Conservation (phyloP, 129 eudicot genomes). For the Artemisia annua region DNA sequence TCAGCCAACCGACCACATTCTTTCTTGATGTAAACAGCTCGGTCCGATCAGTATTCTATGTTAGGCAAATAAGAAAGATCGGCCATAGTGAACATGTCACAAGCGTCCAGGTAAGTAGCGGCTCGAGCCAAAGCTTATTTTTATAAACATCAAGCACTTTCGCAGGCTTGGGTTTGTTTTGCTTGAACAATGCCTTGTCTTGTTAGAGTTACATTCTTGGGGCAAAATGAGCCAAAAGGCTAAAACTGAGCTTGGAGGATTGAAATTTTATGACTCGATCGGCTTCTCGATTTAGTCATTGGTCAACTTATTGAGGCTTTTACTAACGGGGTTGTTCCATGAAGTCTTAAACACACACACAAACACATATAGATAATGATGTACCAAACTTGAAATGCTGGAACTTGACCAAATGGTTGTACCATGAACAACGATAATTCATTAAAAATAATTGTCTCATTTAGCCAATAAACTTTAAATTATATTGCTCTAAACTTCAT, state of each 20-base stretch:
- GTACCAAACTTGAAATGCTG: conserved; percentile 83
- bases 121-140: conserved; percentile 55
- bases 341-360: conserved; percentile 25
- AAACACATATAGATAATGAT: neutral
- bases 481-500: too few species aligned
- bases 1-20: neutral
- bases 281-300: conserved; percentile 63
- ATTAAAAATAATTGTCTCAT: neutral
- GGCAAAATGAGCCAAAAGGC: conserved; percentile 66
- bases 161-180: conserved; percentile 57
- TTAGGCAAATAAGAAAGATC: conserved; percentile 81
- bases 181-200: conserved; percentile 63
- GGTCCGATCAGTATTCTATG: conserved; percentile 38
- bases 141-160: conserved; percentile 81
- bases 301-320: conserved; percentile 83
- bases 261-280: conserved; percentile 77
- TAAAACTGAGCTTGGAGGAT: conserved; percentile 57
- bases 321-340: conserved; percentile 54
- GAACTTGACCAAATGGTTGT: conserved; percentile 93
- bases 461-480: too few species aligned
- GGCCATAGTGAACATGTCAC: conserved; percentile 67
- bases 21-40: conserved; percentile 61
- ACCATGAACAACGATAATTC: conserved; percentile 9
- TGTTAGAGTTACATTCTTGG: conserved; percentile 71
- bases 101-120: conserved; percentile 52